Conservation (phyloP, 345 rosid species). For the Melastoma malabathricum region DNA sequence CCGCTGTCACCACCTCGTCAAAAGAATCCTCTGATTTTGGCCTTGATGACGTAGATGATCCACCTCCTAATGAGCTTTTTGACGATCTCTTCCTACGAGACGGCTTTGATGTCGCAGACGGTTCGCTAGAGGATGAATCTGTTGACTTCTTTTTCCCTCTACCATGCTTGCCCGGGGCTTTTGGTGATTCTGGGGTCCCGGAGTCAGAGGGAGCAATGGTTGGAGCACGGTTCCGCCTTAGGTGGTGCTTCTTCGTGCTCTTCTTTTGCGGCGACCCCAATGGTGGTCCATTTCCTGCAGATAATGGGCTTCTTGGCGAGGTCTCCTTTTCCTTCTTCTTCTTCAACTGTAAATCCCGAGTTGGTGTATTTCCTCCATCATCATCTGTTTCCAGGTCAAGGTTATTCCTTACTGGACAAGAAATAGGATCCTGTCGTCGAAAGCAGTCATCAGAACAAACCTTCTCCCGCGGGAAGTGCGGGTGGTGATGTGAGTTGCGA, state of each 20-base stretch:
- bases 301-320: constrained; percentile 3
- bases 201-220: constrained; percentile 6
- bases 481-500: not conserved
- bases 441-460: too few species aligned
- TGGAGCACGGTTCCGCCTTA: constrained; percentile 16
- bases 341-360: not conserved
- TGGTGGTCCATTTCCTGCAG: not conserved
- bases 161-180: constrained; percentile 5
- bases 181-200: constrained; percentile 7
- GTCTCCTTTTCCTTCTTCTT: not conserved
- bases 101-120: constrained; percentile 12
- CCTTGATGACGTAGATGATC: constrained; percentile 10
- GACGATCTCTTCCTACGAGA: constrained; percentile 18
- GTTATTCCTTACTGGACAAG: too few species aligned
- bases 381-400: too few species aligned
- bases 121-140: constrained; percentile 12
- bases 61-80: constrained; percentile 14
- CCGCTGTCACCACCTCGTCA: too few species aligned
- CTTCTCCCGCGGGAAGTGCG: constrained; percentile 1
- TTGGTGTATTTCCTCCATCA: too few species aligned
- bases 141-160: constrained; percentile 8
- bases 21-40: constrained; percentile 10
- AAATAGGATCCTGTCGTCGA: too few species aligned
- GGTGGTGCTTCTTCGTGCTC: constrained; percentile 7
- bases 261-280: constrained; percentile 11